phyloP scores from a whole-genome alignment of 768 basidiomycete genomes.

The Coprinellus micaceus region DNA sequence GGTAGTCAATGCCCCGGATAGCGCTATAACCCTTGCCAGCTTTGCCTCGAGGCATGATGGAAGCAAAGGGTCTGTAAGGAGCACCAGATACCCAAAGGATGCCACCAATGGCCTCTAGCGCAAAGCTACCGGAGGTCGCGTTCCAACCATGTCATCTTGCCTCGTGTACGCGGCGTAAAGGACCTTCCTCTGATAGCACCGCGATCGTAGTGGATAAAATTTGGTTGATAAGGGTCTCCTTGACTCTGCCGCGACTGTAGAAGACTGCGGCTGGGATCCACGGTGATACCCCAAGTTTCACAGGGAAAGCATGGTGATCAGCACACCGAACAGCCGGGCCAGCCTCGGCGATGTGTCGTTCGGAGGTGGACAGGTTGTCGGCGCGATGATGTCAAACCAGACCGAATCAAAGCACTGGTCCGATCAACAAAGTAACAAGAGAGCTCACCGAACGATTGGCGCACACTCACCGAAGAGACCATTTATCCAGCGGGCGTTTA shows the following conservation, averaged over 20 bases:
- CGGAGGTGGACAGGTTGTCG: too few relatives aligned
- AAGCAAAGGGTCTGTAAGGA: not conserved
- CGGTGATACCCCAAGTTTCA: not conserved
- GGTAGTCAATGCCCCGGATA: not conserved
- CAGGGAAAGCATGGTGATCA: too few relatives aligned
- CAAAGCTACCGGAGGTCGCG: not conserved
- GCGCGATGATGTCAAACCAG: too few relatives aligned
- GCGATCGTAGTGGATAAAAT: not conserved
- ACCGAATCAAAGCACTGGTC: not conserved
- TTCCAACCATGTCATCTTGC: too few relatives aligned
- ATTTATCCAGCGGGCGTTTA: not conserved
- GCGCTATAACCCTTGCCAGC: not conserved
- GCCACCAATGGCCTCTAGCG: not conserved
- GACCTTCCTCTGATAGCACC: not conserved
- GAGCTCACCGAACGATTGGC: not conserved
- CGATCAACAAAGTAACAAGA: not conserved
- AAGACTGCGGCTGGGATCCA: not conserved
- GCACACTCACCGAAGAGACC: not conserved
- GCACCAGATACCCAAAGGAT: not conserved
- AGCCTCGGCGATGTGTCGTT: too few relatives aligned
- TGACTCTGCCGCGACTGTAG: not conserved
- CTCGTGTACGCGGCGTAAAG: too few relatives aligned
- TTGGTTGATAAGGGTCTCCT: not conserved
- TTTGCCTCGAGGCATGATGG: not conserved
- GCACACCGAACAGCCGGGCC: too few relatives aligned